Base-by-base conservation (phyloP, 495 filamentous ascomycete genomes). In the Neurospora sp. region DNA sequence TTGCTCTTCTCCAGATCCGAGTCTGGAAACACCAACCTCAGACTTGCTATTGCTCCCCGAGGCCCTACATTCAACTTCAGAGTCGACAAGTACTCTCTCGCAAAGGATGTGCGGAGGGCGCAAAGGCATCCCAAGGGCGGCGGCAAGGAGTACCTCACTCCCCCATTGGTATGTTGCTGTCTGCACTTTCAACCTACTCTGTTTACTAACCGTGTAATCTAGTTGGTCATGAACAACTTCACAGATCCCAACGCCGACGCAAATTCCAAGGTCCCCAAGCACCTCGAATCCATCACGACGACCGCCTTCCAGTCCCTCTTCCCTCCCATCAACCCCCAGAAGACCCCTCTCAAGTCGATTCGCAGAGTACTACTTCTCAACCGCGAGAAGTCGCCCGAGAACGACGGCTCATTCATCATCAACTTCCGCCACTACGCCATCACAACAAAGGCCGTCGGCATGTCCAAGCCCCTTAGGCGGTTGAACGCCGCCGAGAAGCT, bases 211-310 rank as follows among this genome's bases (percentile, higher is more conserved):
- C 44, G 70, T 37, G 14, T 17, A 71, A 41, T 75, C n/a, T 69
- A 91, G 88, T 87, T 99, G 20, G 96, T 99, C 71, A 98, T 99
- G 96, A 99, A 99, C 83, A 97, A 97, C 79, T 97, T 99, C 82
- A 88, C 86, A 41, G 91, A 88, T 2, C 86, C 92, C 38, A 80
- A 86, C 70, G 84, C 90, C n/a, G 89, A 91, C 69, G 85, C 90
- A 20, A 89, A 87, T 31, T 82, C 87, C 35, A 81, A 83, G 61
- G 86, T 92, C 20, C 90, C 92, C 20, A 94, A 93, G 76, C 94
- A 97, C 73, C 92, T 98, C 77, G 96, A 99, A 81, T 89, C 89
- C 31, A 90, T 99, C n/a, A 89, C 92, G 3, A 98, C 94, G 8
- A 94, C 94, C 44, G 89, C 97, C 75, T 99, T 98, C 83, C 96